A percentile compares a stretch with the other conserved stretches of the same genome.
phyloP scores from a whole-genome alignment of 805 yeast genomes.

The Myxozyma mucilagina region DNA sequence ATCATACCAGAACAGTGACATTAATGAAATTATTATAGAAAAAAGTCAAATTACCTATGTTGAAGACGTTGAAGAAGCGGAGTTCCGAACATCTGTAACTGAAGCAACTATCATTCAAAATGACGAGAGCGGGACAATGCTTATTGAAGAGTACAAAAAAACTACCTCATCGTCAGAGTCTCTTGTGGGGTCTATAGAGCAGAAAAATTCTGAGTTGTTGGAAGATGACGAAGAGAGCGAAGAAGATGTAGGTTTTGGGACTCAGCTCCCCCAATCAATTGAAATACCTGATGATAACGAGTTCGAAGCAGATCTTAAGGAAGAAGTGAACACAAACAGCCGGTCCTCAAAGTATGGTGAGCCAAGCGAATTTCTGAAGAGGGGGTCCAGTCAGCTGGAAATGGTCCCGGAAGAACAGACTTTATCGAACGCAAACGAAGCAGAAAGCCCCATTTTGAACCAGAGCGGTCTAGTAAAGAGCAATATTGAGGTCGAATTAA shows the following conservation, averaged over 20 bases:
- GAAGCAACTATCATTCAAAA: not conserved
- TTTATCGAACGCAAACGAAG: no score
- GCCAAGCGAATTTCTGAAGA: no score
- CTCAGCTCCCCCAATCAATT: not conserved
- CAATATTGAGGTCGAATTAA: not conserved
- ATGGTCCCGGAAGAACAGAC: no score
- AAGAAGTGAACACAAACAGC: no score
- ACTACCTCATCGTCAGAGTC: not conserved
- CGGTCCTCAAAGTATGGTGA: no score
- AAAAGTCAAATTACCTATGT: not conserved
- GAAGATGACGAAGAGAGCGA: not conserved
- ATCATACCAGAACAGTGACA: not conserved
- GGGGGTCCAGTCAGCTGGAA: no score
- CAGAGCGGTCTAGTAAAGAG: no score
- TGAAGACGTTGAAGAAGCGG: slow-evolving; percentile 1
- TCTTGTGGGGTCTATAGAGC: not conserved
- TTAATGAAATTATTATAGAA: not conserved
- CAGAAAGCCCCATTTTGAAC: no score
- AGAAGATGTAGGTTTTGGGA: not conserved
- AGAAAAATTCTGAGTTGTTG: not conserved
- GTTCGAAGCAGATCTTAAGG: no score
- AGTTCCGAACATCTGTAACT: not conserved
- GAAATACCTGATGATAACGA: not conserved
- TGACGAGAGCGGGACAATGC: not conserved
- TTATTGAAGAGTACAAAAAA: not conserved